A percentile compares a stretch with the other conserved stretches of the same genome.
phyloP scores from a whole-genome alignment of 2,329 filamentous ascomycete genomes.

The Aspergillus vadensis region DNA sequence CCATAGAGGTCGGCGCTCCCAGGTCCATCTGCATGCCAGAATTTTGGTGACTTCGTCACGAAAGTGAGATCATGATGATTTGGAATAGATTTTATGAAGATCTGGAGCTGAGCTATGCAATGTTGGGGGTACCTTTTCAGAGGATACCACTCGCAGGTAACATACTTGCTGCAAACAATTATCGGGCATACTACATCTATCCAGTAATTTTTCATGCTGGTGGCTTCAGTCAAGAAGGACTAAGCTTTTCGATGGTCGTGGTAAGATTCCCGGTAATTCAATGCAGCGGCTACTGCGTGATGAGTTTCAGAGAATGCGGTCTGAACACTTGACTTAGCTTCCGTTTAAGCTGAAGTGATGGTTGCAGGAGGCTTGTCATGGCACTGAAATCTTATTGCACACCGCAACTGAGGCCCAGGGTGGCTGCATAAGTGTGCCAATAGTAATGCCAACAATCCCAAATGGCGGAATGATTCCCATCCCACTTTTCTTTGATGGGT shows the following conservation, averaged over 20 bases:
- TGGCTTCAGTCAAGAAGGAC: too few relatives aligned
- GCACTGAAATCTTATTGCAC: neutral
- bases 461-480: neutral
- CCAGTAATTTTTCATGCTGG: too few relatives aligned
- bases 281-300: neutral
- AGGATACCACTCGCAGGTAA: neutral
- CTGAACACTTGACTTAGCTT: neutral
- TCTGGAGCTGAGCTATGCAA: too few relatives aligned
- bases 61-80: too few relatives aligned
- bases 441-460: neutral
- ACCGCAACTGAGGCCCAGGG: neutral
- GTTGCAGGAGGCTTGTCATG: neutral
- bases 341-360: neutral
- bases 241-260: neutral
- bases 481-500: too few relatives aligned
- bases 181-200: neutral
- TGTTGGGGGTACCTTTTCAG: too few relatives aligned
- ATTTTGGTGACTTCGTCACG: too few relatives aligned
- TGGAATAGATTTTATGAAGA: too few relatives aligned
- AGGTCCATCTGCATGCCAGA: neutral
- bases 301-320: neutral
- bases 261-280: neutral
- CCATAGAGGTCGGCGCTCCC: neutral
- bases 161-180: too few relatives aligned
- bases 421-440: neutral